Evolutionary conservation across 768 basidiomycete species (phyloP), one percentile per base, ranked within the genome.

Genomic region (Phylloporus sp.): DNA sequence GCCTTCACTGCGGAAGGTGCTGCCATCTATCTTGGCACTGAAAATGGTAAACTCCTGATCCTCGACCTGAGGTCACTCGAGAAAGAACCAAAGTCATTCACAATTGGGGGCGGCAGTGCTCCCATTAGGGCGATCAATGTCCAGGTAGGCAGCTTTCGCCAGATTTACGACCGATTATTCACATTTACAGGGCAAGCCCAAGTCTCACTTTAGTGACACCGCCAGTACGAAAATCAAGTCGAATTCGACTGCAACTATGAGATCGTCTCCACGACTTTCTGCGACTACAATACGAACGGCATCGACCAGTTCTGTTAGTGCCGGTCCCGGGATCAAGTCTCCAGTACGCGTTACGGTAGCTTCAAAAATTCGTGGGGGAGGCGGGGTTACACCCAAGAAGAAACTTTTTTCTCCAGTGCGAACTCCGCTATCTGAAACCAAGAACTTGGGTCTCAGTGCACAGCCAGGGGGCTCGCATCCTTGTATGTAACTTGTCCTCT

Each of bases 1-100:
- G 67, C 71, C 9, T 88, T 89, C 62, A 84, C 86, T 20, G 71
- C 77, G 0, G 84, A 87, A 50, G 86, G 86, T 6, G 82, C 77
- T 5, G 70, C 77, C 8, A 68, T 89, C 38, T 86, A 81, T 57
- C 50, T 82, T 4, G 86, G 86, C 1, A 83, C 85, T 5, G 74
- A 75, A 47, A 70, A 71, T 26, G 86, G 86, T 4, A 80, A 74
- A 44, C 64, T 89, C n/a, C 61, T 86, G 18, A 59, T 82, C 20
- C 62, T 84, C 24, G 82, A 86, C 53, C 66, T 87, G 17, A 80
- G 86, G 26, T 71, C 77, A 14, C 63, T 84, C 29, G 84, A 89
- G 52, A 80, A 80, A 50, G 73, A 74, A n/a, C 79, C 83, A 0
- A 84, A 75, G 58, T 55, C 64, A 6, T 69, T 86, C 40, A 54